A percentile compares a stretch with the other conserved stretches of the same genome.
Evolutionary conservation across 495 filamentous ascomycete genomes (phyloP).

Genomic region (Aspergillus nidulans): DNA sequence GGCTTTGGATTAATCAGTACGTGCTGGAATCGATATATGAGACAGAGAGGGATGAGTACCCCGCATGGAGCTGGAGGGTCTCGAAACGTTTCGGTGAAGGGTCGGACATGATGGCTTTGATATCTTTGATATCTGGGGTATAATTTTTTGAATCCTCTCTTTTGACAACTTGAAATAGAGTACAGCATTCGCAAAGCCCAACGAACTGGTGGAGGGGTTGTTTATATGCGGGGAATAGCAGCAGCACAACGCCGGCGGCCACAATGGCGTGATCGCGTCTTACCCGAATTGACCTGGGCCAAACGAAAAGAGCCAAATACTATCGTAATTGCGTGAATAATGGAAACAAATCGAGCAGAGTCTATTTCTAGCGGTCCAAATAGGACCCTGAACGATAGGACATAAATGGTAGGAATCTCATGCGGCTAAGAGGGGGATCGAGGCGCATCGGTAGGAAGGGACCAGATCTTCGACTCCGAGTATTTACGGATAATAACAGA

Average conservation of each 20-base stretch:
- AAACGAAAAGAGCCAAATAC: not conserved
- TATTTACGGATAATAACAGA: no score
- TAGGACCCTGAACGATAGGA: no score
- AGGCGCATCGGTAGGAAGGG: no score
- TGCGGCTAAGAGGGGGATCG: no score
- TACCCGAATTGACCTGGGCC: constrained; percentile 1
- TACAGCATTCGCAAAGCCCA: not conserved
- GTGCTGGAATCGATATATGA: not conserved
- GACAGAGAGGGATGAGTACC: constrained; percentile 50
- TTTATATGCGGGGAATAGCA: constrained; percentile 4
- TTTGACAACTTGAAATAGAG: not conserved
- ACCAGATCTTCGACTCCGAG: no score
- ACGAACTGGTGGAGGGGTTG: constrained; percentile 1
- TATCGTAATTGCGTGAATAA: not conserved
- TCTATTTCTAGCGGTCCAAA: no score
- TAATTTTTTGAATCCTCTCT: not conserved
- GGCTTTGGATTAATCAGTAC: constrained; percentile 44
- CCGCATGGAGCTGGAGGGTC: constrained; percentile 95
- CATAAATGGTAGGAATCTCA: no score
- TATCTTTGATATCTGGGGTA: not conserved
- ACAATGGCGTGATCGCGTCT: constrained; percentile 15
- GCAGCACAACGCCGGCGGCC: not conserved
- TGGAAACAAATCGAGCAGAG: not conserved
- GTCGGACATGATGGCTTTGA: constrained; percentile 29
- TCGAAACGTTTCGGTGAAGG: constrained; percentile 59